Evolutionary conservation across 2,329 filamentous ascomycete genomes (phyloP).

Genomic region (Hymenoscyphus scutula): DNA sequence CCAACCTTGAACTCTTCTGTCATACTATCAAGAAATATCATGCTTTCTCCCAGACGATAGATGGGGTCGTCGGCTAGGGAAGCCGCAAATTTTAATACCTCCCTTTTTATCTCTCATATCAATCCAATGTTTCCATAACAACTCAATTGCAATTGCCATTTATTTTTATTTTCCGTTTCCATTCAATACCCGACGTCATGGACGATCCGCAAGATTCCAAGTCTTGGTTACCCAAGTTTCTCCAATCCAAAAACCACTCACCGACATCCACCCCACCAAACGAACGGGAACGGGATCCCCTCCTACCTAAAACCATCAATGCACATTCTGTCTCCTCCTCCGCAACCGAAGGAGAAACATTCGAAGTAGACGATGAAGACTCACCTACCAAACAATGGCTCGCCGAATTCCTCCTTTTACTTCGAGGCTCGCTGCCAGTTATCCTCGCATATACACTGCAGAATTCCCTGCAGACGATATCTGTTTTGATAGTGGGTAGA

Average conservation of each 20-base stretch:
- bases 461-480: slow-evolving; percentile 79
- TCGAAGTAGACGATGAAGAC: slow-evolving; percentile 27
- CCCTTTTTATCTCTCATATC: slow-evolving; percentile 5
- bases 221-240: slow-evolving; percentile 32
- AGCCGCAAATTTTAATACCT: neutral
- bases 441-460: slow-evolving; percentile 84
- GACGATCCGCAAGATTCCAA: slow-evolving; percentile 26
- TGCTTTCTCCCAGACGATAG: slow-evolving; percentile 4
- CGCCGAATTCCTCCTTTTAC: slow-evolving; percentile 63
- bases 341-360: slow-evolving; percentile 27
- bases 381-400: slow-evolving; percentile 39
- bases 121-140: slow-evolving; percentile 4
- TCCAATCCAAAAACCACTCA: slow-evolving; percentile 21
- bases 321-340: slow-evolving; percentile 13
- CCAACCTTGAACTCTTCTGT: slow-evolving; percentile 9
- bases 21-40: slow-evolving; percentile 17
- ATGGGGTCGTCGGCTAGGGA: neutral
- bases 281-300: slow-evolving; percentile 29
- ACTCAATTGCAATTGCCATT: slow-evolving; percentile 10
- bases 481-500: slow-evolving; percentile 77
- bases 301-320: slow-evolving; percentile 23
- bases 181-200: slow-evolving; percentile 14
- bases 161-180: neutral
- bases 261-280: slow-evolving; percentile 30
- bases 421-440: slow-evolving; percentile 70